Evolutionary conservation across 495 filamentous ascomycete species (phyloP), one percentile per base, ranked within the genome.

Genomic region (Penicillium tannophilum): DNA sequence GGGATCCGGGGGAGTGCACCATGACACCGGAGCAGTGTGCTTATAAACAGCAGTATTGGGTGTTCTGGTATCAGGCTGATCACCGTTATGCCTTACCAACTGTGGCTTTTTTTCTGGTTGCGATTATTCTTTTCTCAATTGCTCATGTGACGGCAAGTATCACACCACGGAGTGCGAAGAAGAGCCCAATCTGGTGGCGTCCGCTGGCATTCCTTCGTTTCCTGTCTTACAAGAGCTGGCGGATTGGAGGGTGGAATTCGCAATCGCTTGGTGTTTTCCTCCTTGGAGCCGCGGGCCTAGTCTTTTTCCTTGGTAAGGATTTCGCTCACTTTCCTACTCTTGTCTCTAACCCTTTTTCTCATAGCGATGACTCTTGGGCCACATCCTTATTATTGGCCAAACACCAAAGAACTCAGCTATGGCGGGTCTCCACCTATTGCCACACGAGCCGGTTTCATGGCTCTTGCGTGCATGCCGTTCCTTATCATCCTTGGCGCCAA

Each of bases 361-460:
- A 10, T 63, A 81, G 74, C 67, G 26, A 77, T 83, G 80, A 77
- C 70, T 0, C 69, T 85, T 9, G 74, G 71, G 19, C 79, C 82
- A 3, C 60, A 74, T 50, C 83, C 84, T 0, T 85, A 85, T 55
- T 86, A 86, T 67, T 86, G 83, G 81, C 76, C 82, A 3, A 81
- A 79, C 41, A 75, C 69, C 4, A 64, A 57, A 31, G 70, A 64
- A 2, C 41, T 76, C 20, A 74, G 65, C 39, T 84, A 75, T 52
- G 82, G 81, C 8, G 65, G 62, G 16, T 76, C 72, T n/a, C 82
- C 83, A 11, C 81, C 83, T 4, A 71, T 84, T 30, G 79, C 81
- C 4, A 80, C 81, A 0, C 63, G 83, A 17, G 59, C 77, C 0
- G 84, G 82, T 9, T 81, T 77, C 67, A 79, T 86, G 75, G 75